Conservation (phyloP, 2,329 filamentous ascomycete genomes). For the Bertia moriformis region DNA sequence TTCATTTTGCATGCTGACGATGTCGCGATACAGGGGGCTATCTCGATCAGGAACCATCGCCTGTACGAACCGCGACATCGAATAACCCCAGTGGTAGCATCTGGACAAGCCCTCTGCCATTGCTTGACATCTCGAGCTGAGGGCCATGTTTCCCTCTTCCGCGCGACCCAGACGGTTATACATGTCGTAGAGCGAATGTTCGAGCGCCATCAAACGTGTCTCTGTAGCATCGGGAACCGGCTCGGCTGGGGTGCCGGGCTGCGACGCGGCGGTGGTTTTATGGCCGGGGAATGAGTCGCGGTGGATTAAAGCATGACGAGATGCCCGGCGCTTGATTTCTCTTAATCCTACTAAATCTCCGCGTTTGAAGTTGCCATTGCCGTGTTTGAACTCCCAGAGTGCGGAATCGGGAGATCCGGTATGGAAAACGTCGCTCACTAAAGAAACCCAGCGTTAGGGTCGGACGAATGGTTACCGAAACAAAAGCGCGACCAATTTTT, state of each 20-base stretch:
- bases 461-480: conserved; percentile 4
- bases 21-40: background rate
- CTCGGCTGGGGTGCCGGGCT: conserved; percentile 74
- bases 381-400: conserved; percentile 97
- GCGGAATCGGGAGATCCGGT: conserved; percentile 85
- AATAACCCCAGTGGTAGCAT: conserved; percentile 19
- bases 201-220: conserved; percentile 57
- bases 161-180: conserved; percentile 61
- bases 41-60: background rate
- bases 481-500: conserved; percentile 2
- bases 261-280: conserved; percentile 59
- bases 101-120: conserved; percentile 69
- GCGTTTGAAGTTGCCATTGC: conserved; percentile 90
- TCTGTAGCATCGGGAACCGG: conserved; percentile 64
- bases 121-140: conserved; percentile 63
- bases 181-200: conserved; percentile 73
- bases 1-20: conserved; percentile 41
- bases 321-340: conserved; percentile 90
- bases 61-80: background rate
- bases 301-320: conserved; percentile 82
- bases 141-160: conserved; percentile 70
- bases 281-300: conserved; percentile 73
- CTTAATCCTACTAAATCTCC: conserved; percentile 80
- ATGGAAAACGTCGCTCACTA: conserved; percentile 96
- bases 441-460: too few species aligned